Base-by-base conservation (phyloP, 1,284 basidiomycete species). In the Phylloboletellus chloephorus region DNA sequence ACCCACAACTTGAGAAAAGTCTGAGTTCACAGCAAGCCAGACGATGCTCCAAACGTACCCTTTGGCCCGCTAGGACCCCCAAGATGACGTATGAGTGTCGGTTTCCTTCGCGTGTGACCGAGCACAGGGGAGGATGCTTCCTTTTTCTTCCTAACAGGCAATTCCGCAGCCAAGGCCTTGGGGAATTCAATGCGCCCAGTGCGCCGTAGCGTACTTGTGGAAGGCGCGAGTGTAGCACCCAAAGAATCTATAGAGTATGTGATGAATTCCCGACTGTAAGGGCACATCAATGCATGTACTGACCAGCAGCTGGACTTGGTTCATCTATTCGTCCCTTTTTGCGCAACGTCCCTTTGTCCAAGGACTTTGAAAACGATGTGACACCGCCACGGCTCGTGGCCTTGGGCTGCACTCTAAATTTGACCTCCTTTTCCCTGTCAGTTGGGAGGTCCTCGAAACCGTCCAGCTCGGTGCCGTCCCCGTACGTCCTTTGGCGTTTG, bases 401-500 rank as follows among this genome's bases (percentile, higher is more conserved):
- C 60, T 79, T 87, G 22, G 86, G 82, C 48, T 79, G 75, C 16
- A 86, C 76, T 44, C 78, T 74, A 58, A 72, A 88, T 40, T 68
- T 73, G 28, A 76, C 73, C 61, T 92, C 88, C 56, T 82, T 82
- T 47, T 91, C 87, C 41, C 83, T 73, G 58, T 94, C 85, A 12
- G 87, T 88, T 5, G 83, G 83, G 30, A 98, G 72, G 63, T 98
- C 94, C 25, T 95, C 93, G 49, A 98, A 80, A 1, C 64, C 81
- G 55, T 98, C 94, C 34, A 98, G 70, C 65, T 97, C 94, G 7
- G 88, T 91, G 5, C 94, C 94, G 60, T 96, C 91, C 3, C 93
- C 92, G 60, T 88, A 97, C 12, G 76, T 72, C 44, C 79, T 73
- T 43, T 69, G 68, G 36, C 82, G 77, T 57, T 85, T 87, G 2